Evolutionary conservation across 208 protist genomes (phyloP).

Genomic region (Eutreptiella sp.): DNA sequence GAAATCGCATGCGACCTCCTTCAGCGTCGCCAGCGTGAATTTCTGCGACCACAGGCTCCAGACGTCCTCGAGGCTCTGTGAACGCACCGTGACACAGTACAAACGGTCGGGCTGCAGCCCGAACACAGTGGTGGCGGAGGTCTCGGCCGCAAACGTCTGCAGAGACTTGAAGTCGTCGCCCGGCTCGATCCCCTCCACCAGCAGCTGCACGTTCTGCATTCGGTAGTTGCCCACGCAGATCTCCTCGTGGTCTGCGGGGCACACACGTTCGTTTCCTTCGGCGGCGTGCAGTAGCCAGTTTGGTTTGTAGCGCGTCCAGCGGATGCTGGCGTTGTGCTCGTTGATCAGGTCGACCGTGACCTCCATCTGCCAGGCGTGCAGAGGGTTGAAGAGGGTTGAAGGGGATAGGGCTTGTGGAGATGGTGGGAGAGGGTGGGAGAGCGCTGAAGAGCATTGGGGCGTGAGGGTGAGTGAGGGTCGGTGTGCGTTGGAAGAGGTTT

Average conservation of each 20-base stretch:
- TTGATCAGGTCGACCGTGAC: no score
- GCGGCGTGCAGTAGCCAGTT: no score
- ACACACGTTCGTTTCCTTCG: no score
- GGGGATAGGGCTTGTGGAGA: no score
- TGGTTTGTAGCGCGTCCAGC: no score
- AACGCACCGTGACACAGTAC: constrained; percentile 68
- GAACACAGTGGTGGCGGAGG: constrained; percentile 46
- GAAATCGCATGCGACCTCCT: constrained; percentile 48
- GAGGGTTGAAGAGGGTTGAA: no score
- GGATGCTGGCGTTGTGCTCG: no score
- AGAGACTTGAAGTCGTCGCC: constrained; percentile 41
- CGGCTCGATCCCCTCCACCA: constrained; percentile 60
- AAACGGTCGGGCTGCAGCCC: constrained; percentile 64
- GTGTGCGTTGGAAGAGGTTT: no score
- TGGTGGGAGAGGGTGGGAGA: no score
- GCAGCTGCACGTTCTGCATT: constrained; percentile 63
- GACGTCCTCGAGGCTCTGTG: constrained; percentile 58
- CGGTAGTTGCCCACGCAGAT: constrained; percentile 63
- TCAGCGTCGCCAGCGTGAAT: constrained; percentile 65
- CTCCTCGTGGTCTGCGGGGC: constrained; percentile 29
- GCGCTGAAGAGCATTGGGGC: no score
- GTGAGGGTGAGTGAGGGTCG: no score
- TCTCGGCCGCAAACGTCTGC: constrained; percentile 49
- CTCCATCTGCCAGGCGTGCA: no score
- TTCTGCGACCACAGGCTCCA: constrained; percentile 71